Base-by-base conservation (phyloP, 2,329 filamentous ascomycete species). In the Nigrospora sphaerica region DNA sequence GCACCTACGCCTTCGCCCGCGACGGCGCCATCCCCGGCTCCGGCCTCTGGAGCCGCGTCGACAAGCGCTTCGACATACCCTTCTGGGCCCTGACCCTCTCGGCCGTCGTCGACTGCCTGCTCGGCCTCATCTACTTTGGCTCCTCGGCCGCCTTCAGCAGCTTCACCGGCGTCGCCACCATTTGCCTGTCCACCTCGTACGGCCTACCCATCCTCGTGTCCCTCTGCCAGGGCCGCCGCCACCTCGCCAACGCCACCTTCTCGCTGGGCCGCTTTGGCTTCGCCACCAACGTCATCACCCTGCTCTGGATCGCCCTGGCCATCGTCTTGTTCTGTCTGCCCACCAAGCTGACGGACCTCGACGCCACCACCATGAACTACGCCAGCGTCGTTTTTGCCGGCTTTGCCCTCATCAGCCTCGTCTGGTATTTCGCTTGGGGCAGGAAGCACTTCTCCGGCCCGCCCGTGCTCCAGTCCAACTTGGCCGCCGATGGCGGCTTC, bases 111-210 rank as follows among this genome's bases (percentile, higher is more conserved):
- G 81, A 86, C 62, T 85, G 80, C 54, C 67, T 90, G 12, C 73
- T 91, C 0, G 86, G 86, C 0, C 73, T 87, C 53, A 89, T 91
- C 63, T 91, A 88, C 68, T 88, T 91, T 52, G 87, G 87, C 11
- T 86, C 82, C 1, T 77, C 79, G 0, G 84, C 85, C 0, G 87
- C 87, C 0, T 91, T 91, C 69, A 86, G 85, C 70, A 83, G 81
- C 11, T 90, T 91, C 64, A 90, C 86, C 0, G 85, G 86, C 28
- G 85, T 89, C 1, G 86, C 86, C 1, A 90, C 86, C 5, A 89
- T 91, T 60, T 89, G 85, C 53, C 75, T 91, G 0, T 85, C 81
- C 0, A 81, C 82, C 4, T 88, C 84, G 0, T 91, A 91, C 62
- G 85, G 83, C 13, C 73, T 89, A 14, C 87, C 87, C 0, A 88